Conservation (phyloP, 495 filamentous ascomycete genomes). For the Sabuloglossum arenarium region DNA sequence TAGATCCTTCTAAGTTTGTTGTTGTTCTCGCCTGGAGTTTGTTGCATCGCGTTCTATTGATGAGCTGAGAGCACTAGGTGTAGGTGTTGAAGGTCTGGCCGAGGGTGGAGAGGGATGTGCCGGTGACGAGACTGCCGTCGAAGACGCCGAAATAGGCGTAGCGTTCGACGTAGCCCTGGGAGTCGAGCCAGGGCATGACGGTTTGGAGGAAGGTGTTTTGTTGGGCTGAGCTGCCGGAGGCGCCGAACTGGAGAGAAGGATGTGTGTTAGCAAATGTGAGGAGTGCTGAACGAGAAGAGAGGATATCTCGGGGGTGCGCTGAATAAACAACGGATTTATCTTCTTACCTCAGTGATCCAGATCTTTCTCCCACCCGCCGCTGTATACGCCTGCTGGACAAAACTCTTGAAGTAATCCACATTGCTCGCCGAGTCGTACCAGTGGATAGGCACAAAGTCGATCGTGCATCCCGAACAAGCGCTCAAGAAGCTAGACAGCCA, state of each 20-base stretch:
- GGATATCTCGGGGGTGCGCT: not conserved
- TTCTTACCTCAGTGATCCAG: constrained; percentile 50
- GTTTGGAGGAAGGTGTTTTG: constrained; percentile 17
- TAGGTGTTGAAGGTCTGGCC: not conserved
- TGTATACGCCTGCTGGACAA: constrained; percentile 30
- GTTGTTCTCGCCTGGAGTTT: no score
- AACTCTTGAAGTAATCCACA: constrained; percentile 30
- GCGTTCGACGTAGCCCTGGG: constrained; percentile 35
- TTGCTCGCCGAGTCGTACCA: constrained; percentile 36
- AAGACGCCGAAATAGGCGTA: constrained; percentile 26
- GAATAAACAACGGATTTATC: not conserved
- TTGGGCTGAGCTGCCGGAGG: not conserved
- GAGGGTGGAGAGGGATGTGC: not conserved
- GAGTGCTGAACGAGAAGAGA: not conserved
- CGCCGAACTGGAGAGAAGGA: not conserved
- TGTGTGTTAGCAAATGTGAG: not conserved
- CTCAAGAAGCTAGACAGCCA: constrained; percentile 41
- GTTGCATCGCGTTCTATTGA: no score
- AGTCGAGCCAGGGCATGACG: constrained; percentile 46
- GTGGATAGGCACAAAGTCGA: constrained; percentile 47
- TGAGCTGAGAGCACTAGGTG: no score
- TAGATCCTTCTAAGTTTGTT: no score
- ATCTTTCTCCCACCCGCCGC: constrained; percentile 33
- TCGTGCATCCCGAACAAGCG: constrained; percentile 33
- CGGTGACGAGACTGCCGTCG: not conserved